phyloP scores from a whole-genome alignment of 2,329 filamentous ascomycete genomes.

The Colletotrichum sp. region DNA sequence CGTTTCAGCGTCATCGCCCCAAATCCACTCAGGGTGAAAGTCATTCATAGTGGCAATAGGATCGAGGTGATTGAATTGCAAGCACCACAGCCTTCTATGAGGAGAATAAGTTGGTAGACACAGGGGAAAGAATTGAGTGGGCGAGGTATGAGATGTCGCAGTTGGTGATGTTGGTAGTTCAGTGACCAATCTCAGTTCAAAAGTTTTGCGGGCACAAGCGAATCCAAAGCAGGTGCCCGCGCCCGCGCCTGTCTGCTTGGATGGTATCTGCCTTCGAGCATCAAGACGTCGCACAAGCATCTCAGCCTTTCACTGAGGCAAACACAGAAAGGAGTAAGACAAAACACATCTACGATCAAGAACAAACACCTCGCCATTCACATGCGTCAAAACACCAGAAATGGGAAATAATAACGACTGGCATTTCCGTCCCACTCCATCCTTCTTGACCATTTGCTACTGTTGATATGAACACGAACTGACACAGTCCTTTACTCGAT shows the following conservation, averaged over 20 bases:
- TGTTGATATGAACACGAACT: neutral
- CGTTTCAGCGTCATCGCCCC: neutral
- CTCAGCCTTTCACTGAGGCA: neutral
- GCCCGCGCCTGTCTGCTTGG: neutral
- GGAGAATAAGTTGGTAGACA: neutral
- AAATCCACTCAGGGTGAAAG: neutral
- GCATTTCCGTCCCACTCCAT: neutral
- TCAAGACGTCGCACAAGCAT: neutral
- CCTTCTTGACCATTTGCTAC: neutral
- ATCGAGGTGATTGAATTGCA: neutral
- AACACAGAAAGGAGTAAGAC: neutral
- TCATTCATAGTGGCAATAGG: neutral
- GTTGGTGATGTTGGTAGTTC: neutral
- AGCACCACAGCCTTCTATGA: neutral
- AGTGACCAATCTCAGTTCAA: neutral
- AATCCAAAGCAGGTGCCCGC: neutral
- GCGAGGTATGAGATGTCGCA: neutral
- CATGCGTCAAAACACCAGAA: neutral
- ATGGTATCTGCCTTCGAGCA: neutral
- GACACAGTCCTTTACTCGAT: neutral
- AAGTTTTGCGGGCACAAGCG: neutral
- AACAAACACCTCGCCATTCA: neutral
- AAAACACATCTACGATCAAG: neutral
- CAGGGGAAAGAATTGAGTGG: rapidly evolving
- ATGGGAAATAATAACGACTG: neutral